These are phyloP conservation scores for Spergularia azorica DNA, from an alignment of 179 eudicot species.

Conservation along the genomic window DNA sequence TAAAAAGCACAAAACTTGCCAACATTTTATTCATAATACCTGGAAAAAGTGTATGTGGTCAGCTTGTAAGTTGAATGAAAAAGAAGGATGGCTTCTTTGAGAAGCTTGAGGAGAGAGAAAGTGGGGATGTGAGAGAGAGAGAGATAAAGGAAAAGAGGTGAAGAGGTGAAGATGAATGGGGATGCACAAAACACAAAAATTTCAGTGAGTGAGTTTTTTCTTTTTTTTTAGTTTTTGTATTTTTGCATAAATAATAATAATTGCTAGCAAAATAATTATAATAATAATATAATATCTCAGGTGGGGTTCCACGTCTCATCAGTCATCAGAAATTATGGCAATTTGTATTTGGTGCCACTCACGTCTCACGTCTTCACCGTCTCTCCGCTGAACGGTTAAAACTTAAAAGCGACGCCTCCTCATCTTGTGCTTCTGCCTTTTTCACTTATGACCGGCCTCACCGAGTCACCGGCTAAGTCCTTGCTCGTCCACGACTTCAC, in stretches of 20 bases:
- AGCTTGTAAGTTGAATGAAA: slow-evolving; percentile 7
- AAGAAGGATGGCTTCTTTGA: neutral
- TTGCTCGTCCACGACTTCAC: too few relatives aligned
- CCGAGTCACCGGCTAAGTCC: too few relatives aligned
- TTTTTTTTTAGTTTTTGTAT: neutral
- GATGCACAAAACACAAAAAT: slow-evolving; percentile 29
- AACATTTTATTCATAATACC: slow-evolving; percentile 12
- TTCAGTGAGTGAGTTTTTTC: slow-evolving; percentile 18
- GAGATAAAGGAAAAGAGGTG: slow-evolving; percentile 18
- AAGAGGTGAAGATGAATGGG: slow-evolving; percentile 18
- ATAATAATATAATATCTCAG: too few relatives aligned
- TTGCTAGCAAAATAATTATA: too few relatives aligned
- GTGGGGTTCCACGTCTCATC: too few relatives aligned
- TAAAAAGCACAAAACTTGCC: neutral
- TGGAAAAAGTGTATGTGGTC: slow-evolving; percentile 15
- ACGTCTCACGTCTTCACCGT: too few relatives aligned
- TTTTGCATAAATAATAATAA: neutral
- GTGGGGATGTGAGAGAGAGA: slow-evolving; percentile 8
- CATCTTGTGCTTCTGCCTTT: too few relatives aligned
- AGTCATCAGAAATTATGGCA: too few relatives aligned
- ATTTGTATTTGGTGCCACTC: too few relatives aligned
- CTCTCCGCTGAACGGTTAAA: too few relatives aligned
- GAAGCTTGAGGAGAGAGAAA: neutral
- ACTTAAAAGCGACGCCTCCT: too few relatives aligned
- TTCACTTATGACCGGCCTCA: too few relatives aligned